Conservation (phyloP, 139 green algal genomes). For the Coccomyxa sp. region DNA sequence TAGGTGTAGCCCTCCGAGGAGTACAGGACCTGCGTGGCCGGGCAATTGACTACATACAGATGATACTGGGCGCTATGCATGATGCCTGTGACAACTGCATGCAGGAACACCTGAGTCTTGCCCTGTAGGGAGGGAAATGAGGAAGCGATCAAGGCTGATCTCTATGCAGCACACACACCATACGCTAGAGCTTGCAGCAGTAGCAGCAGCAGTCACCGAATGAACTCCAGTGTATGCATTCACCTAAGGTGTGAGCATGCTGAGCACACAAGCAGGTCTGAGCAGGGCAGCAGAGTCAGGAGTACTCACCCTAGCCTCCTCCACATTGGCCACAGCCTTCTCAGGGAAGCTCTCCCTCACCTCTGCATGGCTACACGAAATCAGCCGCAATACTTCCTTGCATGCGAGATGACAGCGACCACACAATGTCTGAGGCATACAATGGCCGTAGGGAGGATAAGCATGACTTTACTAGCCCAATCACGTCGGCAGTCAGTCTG, state of each 20-base stretch:
- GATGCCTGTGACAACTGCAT: neutral
- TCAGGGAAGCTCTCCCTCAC: constrained; percentile 60
- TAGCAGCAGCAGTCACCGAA: no score
- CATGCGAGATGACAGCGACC: no score
- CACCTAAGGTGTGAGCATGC: neutral
- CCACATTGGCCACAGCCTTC: constrained; percentile 56
- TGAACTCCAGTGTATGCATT: neutral
- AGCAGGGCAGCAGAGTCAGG: neutral
- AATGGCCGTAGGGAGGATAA: no score
- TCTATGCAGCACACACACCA: neutral
- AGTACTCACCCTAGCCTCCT: constrained; percentile 59
- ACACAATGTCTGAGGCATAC: no score
- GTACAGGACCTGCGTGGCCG: constrained; percentile 41
- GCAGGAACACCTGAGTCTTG: neutral
- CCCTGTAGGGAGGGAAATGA: neutral
- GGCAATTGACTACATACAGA: neutral
- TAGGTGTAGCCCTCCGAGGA: constrained; percentile 63
- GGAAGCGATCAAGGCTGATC: neutral
- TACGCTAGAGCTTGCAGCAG: no score
- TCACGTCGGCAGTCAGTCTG: no score
- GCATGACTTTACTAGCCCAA: no score
- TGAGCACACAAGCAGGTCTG: neutral
- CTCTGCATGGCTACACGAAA: constrained; percentile 8
- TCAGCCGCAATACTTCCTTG: neutral
- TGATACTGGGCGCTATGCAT: neutral